Evolutionary conservation across 371 early-diverging fungal species (phyloP).

Genomic region (Umbelopsis sp.): DNA sequence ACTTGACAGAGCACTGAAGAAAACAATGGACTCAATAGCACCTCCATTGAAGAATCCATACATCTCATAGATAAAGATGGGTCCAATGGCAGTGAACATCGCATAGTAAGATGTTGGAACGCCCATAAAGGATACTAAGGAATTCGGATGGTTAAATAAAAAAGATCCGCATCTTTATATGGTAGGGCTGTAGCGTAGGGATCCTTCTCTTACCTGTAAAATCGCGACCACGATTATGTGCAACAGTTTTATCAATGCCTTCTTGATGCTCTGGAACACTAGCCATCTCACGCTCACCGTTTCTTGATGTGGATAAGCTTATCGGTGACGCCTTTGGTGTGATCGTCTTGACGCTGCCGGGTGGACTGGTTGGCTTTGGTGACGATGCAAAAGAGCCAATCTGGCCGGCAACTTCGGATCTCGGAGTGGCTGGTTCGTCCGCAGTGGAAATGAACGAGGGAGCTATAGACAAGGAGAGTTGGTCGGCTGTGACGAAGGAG

Average conservation of each 20-base stretch:
- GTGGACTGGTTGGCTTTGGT: not conserved
- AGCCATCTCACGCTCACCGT: not conserved
- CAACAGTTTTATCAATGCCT: no score
- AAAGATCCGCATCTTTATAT: not conserved
- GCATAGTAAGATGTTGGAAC: not conserved
- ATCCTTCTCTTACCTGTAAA: no score
- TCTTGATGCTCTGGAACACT: no score
- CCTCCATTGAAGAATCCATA: not conserved
- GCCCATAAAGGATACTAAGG: not conserved
- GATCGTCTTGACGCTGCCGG: not conserved
- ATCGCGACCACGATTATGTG: no score
- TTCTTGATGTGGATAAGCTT: not conserved
- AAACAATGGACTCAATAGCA: not conserved
- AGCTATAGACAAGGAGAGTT: not conserved
- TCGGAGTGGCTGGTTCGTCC: not conserved
- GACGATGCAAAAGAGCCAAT: not conserved
- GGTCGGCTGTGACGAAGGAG: conserved; percentile 4
- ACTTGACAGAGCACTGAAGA: not conserved
- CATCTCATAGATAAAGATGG: not conserved
- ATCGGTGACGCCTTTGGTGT: not conserved
- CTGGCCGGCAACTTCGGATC: not conserved
- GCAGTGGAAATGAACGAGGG: not conserved
- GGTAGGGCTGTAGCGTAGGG: no score
- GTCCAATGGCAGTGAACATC: not conserved
- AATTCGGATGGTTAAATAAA: not conserved